Percentiles rank a stretch among this genome's conserved stretches.
Evolutionary conservation across 2,329 filamentous ascomycete species (phyloP).

Genomic region (Alternaria triticimaculans): DNA sequence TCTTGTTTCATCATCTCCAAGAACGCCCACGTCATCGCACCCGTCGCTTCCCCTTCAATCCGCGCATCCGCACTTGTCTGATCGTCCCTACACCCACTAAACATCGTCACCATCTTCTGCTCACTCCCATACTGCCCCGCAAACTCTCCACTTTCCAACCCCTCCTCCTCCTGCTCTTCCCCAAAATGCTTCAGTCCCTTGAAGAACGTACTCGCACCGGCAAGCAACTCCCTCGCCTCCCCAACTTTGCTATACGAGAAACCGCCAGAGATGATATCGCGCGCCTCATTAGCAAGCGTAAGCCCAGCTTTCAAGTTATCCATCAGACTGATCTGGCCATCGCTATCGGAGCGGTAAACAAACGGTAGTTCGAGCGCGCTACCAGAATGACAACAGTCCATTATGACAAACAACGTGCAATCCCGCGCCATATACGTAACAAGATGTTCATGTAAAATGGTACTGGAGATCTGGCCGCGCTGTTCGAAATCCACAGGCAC

Average conservation of each 20-base stretch:
- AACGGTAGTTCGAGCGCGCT: conserved; percentile 66
- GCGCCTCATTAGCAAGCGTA: conserved; percentile 58
- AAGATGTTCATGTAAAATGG: conserved; percentile 59
- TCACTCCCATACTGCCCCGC: conserved; percentile 55
- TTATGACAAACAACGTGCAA: conserved; percentile 62
- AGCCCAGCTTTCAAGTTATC: conserved; percentile 63
- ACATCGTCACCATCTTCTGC: conserved; percentile 59
- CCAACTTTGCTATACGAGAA: conserved; percentile 58
- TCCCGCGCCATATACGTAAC: conserved; percentile 59
- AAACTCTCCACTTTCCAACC: conserved; percentile 45
- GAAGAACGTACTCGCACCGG: conserved; percentile 63
- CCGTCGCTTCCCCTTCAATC: conserved; percentile 53
- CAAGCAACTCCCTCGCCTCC: conserved; percentile 61
- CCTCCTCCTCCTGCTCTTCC: conserved; percentile 54
- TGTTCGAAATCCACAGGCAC: conserved; percentile 61
- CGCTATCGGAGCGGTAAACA: conserved; percentile 63
- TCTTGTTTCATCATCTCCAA: conserved; percentile 52
- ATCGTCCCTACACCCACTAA: conserved; percentile 58
- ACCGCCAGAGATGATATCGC: conserved; percentile 58
- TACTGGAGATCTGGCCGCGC: conserved; percentile 62
- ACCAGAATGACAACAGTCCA: conserved; percentile 69
- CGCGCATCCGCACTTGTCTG: conserved; percentile 59
- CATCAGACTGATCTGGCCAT: conserved; percentile 63
- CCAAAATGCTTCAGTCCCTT: conserved; percentile 57
- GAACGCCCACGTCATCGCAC: conserved; percentile 59